Evolutionary conservation across 176 grass and related monocot species (phyloP), one percentile per base, ranked within the genome.

Genomic region (Rhynchospora pubera): DNA sequence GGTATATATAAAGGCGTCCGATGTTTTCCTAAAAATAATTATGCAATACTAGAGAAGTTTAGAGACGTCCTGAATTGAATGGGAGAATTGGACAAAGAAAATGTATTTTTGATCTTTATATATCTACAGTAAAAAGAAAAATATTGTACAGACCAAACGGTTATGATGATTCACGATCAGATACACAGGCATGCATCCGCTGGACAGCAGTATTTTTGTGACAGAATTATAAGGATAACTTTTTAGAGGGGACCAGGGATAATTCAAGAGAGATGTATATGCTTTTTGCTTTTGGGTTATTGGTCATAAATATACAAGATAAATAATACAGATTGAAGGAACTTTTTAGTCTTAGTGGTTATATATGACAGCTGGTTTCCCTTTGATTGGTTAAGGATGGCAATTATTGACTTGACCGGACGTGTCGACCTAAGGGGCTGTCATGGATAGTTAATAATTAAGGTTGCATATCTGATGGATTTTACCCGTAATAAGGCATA

Each of bases 331-430:
- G 23, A 70, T 48, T 46, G 68, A 72, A 72, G 16, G 7, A 48
- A 72, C 68, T 23, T 72, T 68, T 72, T 47, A n/a, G n/a, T n/a
- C n/a, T n/a, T n/a, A 48, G 9, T 72, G 68, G 47, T 72, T 66
- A 24, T 15, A 39, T 39, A 39, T 39, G 34, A 39, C 34, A 39
- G 34, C 15, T 72, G 47, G 42, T 72, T 72, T 13, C 46, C 16
- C n/a, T 21, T 47, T 72, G 42, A 72, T 72, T 72, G 68, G n/a
- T 72, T 72, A 48, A 72, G n/a, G 68, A 9, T 22, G 44, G 44
- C 44, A 72, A 72, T 72, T 72, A 72, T 72, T 72, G 68, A 22
- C 44, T 48, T 48, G 19, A 47, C 9, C 68, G 11, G 6, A 72
- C 68, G 68, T 72, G 68, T 72, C 68, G 68, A 72, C 18, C 44